These are phyloP conservation scores for Aspergillus terreus DNA, from an alignment of 2,329 filamentous ascomycete species.

Conservation along the genomic window DNA sequence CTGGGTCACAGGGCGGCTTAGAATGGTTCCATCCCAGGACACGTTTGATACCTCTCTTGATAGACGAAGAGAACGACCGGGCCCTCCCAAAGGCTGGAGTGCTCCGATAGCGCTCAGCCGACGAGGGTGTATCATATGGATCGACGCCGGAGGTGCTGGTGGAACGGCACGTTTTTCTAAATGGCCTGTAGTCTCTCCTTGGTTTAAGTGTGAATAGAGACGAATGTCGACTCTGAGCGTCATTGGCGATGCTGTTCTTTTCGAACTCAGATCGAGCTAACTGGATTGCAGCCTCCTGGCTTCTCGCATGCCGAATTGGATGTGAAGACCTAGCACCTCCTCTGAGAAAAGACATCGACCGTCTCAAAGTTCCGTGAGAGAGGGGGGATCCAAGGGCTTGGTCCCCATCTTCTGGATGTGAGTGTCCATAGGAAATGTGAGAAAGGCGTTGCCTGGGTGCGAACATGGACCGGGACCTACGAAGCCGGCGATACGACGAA, in stretches of 20 bases:
- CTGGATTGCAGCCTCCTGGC: constrained; percentile 38
- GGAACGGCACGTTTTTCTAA: constrained; percentile 35
- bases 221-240: constrained; percentile 18
- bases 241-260: constrained; percentile 18
- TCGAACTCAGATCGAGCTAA: constrained; percentile 40
- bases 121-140: constrained; percentile 5
- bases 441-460: constrained; percentile 34
- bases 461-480: constrained; percentile 49
- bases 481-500: constrained; percentile 46
- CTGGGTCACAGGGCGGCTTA: constrained; percentile 15
- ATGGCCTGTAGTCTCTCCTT: constrained; percentile 31
- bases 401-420: constrained; percentile 4
- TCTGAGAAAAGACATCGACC: constrained; percentile 42
- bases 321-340: constrained; percentile 20
- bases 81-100: constrained; percentile 22
- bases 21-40: constrained; percentile 34
- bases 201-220: constrained; percentile 20
- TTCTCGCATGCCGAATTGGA: constrained; percentile 22
- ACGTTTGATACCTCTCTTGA: constrained; percentile 40
- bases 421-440: constrained; percentile 14
- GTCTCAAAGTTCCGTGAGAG: constrained; percentile 28
- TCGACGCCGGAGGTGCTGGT: constrained; percentile 22
- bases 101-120: constrained; percentile 3
- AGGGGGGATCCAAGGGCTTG: constrained; percentile 8
- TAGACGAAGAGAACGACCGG: constrained; percentile 38